Evolutionary conservation across 352 stramenopile species (phyloP).

Genomic region (Globisporangium perplexum): DNA sequence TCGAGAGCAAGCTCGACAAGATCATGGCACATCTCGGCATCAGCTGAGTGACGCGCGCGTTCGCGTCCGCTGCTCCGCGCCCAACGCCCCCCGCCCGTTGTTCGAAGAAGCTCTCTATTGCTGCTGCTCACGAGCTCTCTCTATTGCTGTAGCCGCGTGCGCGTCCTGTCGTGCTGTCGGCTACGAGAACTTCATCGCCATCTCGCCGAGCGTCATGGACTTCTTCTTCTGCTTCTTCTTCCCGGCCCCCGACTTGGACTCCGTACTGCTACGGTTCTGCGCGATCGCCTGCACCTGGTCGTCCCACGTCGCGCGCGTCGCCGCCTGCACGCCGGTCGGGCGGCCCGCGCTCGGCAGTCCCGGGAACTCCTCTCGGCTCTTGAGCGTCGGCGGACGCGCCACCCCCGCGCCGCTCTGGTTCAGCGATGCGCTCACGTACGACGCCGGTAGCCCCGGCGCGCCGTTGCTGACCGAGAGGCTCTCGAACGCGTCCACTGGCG

Average conservation of each 20-base stretch:
- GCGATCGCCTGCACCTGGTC: slow-evolving; percentile 70
- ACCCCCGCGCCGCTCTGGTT: slow-evolving; percentile 11
- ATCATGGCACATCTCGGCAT: slow-evolving; percentile 84
- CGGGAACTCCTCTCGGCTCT: slow-evolving; percentile 63
- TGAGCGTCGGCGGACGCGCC: slow-evolving; percentile 27
- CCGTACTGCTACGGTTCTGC: slow-evolving; percentile 38
- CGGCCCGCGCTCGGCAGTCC: slow-evolving; percentile 53
- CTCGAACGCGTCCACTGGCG: slow-evolving; percentile 44
- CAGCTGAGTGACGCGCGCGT: slow-evolving; percentile 18
- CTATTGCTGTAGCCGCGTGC: background rate
- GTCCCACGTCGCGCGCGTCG: slow-evolving; percentile 79
- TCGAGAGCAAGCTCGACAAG: slow-evolving; percentile 88
- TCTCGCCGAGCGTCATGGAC: slow-evolving; percentile 66
- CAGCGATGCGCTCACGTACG: slow-evolving; percentile 31
- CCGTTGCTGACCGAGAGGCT: slow-evolving; percentile 26
- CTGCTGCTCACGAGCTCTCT: background rate
- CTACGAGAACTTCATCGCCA: slow-evolving; percentile 81
- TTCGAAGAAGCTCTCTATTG: background rate
- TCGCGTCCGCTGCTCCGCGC: background rate
- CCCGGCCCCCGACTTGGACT: slow-evolving; percentile 13
- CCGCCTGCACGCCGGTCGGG: slow-evolving; percentile 58
- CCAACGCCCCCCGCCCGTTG: background rate
- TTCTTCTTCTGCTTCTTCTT: slow-evolving; percentile 87
- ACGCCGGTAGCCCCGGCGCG: slow-evolving; percentile 17
- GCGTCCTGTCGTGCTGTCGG: slow-evolving; percentile 4